These are phyloP conservation scores for Petrea volubilis DNA, from an alignment of 257 asterid species.

Conservation along the genomic window DNA sequence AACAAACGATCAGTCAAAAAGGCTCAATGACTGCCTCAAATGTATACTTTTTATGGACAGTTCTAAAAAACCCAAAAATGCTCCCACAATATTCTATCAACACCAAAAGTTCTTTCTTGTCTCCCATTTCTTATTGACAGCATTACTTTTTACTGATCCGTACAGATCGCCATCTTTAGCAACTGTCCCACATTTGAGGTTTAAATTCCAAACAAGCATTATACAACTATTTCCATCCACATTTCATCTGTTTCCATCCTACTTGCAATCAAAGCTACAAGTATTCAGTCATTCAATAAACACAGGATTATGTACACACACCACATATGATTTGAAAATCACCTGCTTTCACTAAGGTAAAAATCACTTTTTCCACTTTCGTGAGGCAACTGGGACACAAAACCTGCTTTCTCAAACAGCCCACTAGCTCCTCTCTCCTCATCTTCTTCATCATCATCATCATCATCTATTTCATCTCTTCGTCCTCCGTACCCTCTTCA, in stretches of 20 bases:
- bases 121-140: neutral
- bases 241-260: neutral
- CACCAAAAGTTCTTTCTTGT: neutral
- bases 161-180: neutral
- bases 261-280: neutral
- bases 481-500: conserved; percentile 44
- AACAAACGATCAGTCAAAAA: neutral
- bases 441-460: conserved; percentile 30
- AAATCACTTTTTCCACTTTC: conserved; percentile 48
- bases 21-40: neutral
- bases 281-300: neutral
- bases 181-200: neutral
- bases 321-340: neutral
- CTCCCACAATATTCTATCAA: too few species aligned
- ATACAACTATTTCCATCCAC: neutral
- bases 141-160: neutral
- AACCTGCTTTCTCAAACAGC: conserved; percentile 26
- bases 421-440: conserved; percentile 29
- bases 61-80: neutral
- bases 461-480: conserved; percentile 45
- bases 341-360: conserved; percentile 94
- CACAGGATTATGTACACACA: neutral
- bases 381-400: conserved; percentile 19
- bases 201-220: neutral
- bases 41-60: neutral